Evolutionary conservation across 352 stramenopile species (phyloP).

Genomic region (Phytophthora cajani): DNA sequence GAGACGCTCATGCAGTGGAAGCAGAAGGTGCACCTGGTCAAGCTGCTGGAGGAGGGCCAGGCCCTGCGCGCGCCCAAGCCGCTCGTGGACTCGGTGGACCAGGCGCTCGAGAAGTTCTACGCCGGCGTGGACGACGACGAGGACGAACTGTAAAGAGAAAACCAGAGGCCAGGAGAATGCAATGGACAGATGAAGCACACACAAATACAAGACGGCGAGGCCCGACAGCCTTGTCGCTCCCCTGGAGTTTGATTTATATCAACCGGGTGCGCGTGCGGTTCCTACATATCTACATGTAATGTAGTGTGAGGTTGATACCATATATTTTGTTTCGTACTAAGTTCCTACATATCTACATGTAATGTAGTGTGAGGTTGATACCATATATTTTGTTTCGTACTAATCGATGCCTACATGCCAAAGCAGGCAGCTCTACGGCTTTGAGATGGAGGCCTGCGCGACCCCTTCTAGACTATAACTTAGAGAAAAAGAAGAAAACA

Average conservation of each 20-base stretch:
- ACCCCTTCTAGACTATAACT: constrained; percentile 39
- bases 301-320: constrained; percentile 1
- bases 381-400: constrained; percentile 14
- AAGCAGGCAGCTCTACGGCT: background rate
- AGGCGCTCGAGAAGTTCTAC: constrained; percentile 83
- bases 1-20: constrained; percentile 98
- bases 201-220: constrained; percentile 26
- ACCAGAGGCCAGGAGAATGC: background rate
- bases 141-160: constrained; percentile 44
- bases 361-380: background rate
- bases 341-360: no score
- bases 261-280: background rate
- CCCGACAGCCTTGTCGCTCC: constrained; percentile 13
- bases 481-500: constrained; percentile 27
- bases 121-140: constrained; percentile 81
- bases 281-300: no score
- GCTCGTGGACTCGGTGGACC: constrained; percentile 51
- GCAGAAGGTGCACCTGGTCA: constrained; percentile 96
- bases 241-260: constrained; percentile 29
- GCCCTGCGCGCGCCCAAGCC: constrained; percentile 61
- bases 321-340: constrained; percentile 20
- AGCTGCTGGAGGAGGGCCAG: constrained; percentile 72
- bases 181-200: constrained; percentile 1
- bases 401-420: constrained; percentile 16
- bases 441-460: no score